Conservation (phyloP, 805 yeast species). For the Zygotorulaspora chibaensis region DNA sequence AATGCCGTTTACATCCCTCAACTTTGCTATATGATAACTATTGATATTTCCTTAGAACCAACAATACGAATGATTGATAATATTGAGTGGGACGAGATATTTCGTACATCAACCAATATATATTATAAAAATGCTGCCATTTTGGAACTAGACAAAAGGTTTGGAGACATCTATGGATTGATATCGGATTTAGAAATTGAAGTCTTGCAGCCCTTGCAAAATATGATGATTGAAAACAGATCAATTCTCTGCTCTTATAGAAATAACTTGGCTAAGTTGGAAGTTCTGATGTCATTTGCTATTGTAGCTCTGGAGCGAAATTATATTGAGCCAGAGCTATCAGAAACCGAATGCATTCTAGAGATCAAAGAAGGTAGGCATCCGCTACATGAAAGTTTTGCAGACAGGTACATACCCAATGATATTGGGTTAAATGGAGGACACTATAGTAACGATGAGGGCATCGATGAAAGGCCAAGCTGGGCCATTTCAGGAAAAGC, state of each 20-base stretch:
- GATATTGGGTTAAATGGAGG: conserved; percentile 34
- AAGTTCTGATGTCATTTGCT: conserved; percentile 38
- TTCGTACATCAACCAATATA: conserved; percentile 36
- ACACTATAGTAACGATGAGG: not conserved
- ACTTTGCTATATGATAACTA: conserved; percentile 39
- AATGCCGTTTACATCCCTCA: conserved; percentile 45
- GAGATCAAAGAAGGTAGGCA: conserved; percentile 43
- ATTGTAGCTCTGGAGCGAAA: conserved; percentile 24
- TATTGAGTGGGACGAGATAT: conserved; percentile 37
- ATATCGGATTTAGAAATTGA: conserved; percentile 43
- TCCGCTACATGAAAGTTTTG: conserved; percentile 42
- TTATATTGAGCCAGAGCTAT: conserved; percentile 36
- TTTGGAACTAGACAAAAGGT: conserved; percentile 34
- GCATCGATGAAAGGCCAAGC: not conserved
- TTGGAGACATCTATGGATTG: conserved; percentile 42
- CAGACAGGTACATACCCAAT: conserved; percentile 42
- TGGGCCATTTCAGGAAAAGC: conserved; percentile 22
- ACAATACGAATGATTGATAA: conserved; percentile 1
- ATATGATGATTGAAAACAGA: conserved; percentile 15
- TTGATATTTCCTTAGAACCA: conserved; percentile 15
- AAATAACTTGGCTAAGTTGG: conserved; percentile 35
- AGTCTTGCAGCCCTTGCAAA: conserved; percentile 34
- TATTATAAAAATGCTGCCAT: conserved; percentile 38
- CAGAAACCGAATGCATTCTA: conserved; percentile 23
- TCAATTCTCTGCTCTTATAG: conserved; percentile 19